phyloP scores from a whole-genome alignment of 1,284 basidiomycete species.

The Trichosporon sp. region DNA sequence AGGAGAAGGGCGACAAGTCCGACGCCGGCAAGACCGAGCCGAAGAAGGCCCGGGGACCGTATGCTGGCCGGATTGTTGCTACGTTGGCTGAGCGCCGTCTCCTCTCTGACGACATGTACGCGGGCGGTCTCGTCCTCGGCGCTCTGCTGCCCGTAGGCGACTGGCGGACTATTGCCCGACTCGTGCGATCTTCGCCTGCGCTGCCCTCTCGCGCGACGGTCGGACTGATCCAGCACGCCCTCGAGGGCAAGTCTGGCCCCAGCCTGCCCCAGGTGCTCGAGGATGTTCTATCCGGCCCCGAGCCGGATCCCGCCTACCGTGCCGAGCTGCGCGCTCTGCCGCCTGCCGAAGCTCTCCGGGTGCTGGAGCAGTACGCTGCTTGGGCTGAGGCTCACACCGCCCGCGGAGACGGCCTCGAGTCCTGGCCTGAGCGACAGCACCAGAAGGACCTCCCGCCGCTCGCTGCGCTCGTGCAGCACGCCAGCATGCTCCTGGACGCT shows the following conservation, averaged over 20 bases:
- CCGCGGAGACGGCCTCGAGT: constrained; percentile 24
- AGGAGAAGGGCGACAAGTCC: constrained; percentile 4
- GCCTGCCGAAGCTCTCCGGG: constrained; percentile 30
- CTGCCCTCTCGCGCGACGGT: constrained; percentile 34
- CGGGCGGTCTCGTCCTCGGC: constrained; percentile 30
- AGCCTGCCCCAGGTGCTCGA: constrained; percentile 21
- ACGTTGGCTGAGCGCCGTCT: constrained; percentile 26
- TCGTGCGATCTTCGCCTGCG: constrained; percentile 22
- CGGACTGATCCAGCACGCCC: constrained; percentile 24
- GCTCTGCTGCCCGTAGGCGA: constrained; percentile 37
- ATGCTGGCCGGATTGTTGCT: constrained; percentile 28
- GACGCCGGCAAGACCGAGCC: too few species aligned
- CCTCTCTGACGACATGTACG: constrained; percentile 38
- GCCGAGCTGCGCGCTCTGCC: constrained; percentile 31
- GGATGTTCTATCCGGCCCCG: constrained; percentile 27
- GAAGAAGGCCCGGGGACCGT: too few species aligned
- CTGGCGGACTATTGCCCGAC: constrained; percentile 19
- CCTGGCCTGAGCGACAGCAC: constrained; percentile 25
- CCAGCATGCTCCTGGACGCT: constrained; percentile 42
- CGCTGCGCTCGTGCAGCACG: constrained; percentile 28
- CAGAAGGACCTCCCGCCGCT: constrained; percentile 9
- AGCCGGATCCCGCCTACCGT: constrained; percentile 40
- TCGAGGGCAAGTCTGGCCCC: constrained; percentile 15
- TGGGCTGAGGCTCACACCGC: constrained; percentile 36
- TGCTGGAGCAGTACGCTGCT: constrained; percentile 27